A percentile compares a stretch with the other conserved stretches of the same genome.
Evolutionary conservation across 2,329 filamentous ascomycete genomes (phyloP).

Genomic region (Colletotrichum chlorophyti): DNA sequence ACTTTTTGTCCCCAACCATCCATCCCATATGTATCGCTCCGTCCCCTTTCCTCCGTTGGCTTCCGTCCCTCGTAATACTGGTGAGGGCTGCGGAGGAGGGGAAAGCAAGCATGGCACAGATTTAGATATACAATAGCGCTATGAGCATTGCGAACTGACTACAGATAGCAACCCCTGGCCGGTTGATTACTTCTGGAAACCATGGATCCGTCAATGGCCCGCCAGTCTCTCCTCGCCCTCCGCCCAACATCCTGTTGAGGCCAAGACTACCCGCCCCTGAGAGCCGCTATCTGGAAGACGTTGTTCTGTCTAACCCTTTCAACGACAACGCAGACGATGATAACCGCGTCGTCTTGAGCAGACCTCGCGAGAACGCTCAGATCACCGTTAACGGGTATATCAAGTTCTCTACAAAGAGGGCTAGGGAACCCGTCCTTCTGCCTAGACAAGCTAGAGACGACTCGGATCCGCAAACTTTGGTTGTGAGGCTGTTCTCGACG

Average conservation of each 20-base stretch:
- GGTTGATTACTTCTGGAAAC: background rate
- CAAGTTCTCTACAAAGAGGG: constrained; percentile 10
- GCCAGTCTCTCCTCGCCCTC: background rate
- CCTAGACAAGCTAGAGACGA: background rate
- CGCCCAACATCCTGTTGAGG: background rate
- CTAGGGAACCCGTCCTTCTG: background rate
- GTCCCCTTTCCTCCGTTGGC: too few species aligned
- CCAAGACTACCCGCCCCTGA: background rate
- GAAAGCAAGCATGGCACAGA: too few species aligned
- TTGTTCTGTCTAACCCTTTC: constrained; percentile 16
- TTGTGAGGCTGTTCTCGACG: background rate
- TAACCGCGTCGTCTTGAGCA: background rate
- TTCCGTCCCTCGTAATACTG: too few species aligned
- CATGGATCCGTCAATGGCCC: constrained; percentile 1
- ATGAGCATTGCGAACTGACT: background rate
- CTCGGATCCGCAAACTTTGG: background rate
- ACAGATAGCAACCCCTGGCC: background rate
- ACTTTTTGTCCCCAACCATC: background rate
- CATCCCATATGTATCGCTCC: too few species aligned
- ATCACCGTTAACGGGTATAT: constrained; percentile 27
- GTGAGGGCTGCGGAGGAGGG: too few species aligned
- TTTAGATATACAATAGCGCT: too few species aligned
- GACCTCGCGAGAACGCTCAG: background rate
- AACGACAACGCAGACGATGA: constrained; percentile 23
- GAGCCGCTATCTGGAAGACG: background rate